A percentile compares a stretch with the other conserved stretches of the same genome.
Evolutionary conservation across 1,284 basidiomycete species (phyloP).

Genomic region (Ustilago esculenta): DNA sequence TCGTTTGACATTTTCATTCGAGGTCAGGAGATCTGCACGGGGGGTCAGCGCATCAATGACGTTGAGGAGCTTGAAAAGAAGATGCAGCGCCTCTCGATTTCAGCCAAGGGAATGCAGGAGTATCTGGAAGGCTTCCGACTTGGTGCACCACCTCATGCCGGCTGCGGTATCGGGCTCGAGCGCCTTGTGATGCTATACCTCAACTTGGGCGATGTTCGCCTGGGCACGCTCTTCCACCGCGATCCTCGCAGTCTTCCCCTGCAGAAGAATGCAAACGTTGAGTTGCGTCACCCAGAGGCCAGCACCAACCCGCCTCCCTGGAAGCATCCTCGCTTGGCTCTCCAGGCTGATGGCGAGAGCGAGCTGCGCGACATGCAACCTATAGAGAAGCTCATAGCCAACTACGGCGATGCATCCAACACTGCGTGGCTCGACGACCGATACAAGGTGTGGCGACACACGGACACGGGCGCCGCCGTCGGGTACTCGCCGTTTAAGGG

Average conservation of each 20-base stretch:
- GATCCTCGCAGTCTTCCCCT: conserved; percentile 61
- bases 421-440: conserved; percentile 73
- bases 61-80: conserved; percentile 56
- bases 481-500: conserved; percentile 69
- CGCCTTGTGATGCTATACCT: conserved; percentile 65
- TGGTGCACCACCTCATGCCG: conserved; percentile 64
- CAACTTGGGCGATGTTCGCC: conserved; percentile 63
- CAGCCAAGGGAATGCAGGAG: conserved; percentile 58
- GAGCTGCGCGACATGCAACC: conserved; percentile 58
- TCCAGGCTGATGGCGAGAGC: conserved; percentile 31
- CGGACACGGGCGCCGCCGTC: conserved; percentile 70
- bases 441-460: conserved; percentile 72
- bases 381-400: conserved; percentile 70
- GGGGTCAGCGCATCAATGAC: conserved; percentile 65
- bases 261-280: conserved; percentile 30
- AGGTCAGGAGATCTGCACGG: conserved; percentile 66
- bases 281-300: conserved; percentile 61
- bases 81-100: conserved; percentile 55
- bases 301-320: conserved; percentile 60
- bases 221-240: conserved; percentile 64
- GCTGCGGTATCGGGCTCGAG: conserved; percentile 66
- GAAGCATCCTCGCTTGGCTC: conserved; percentile 34
- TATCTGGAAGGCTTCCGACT: conserved; percentile 65
- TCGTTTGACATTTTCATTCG: conserved; percentile 65
- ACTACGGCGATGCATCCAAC: conserved; percentile 73